Evolutionary conservation across 805 yeast species (phyloP), one percentile per base, ranked within the genome.

Genomic region (Teunomyces aglyptinius): DNA sequence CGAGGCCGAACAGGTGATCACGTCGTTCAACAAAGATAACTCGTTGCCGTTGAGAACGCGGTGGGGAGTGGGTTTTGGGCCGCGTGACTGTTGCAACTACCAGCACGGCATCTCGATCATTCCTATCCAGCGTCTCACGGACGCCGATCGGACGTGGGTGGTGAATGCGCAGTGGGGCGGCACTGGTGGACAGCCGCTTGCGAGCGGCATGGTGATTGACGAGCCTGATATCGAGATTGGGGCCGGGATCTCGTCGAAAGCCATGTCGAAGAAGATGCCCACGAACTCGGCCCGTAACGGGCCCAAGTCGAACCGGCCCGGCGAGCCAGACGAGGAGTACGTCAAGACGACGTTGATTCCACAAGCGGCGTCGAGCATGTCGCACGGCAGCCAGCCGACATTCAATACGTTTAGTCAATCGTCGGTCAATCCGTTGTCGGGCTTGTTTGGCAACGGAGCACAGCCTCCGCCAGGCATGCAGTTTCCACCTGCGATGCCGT

Each of bases 61-160:
- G 63, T 94, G 99, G 99, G 99, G 98, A 55, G 98, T 94, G 51
- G 99, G 99, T 1, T 94, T 87, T 61, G 99, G 99, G 4, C 99
- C 99, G 45, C 82, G 99, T 72, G 98, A 94, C 65, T 92, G 98
- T 73, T 89, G 96, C 65, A 95, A 94, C 67, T 94, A 94, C 67
- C 91, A 85, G 60, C 85, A 85, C 48, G 99, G 99, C 51, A 77
- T 85, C 32, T 86, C 96, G 49, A 80, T 90, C 31, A 89, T 94
- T 50, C 97, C 98, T 12, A 70, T 94, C 42, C 80, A 80, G 49
- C 80, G 97, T 58, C 76, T 94, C 55, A 94, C 99, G 0, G 99
- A 94, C 49, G 96, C 97, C 16, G 99, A 94, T 65, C 81, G 77
- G 59, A 75, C 85, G 51, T 94, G 99, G 99, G 80, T 89, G 10